Conservation (phyloP, 148 eudicot genomes). For the Persicaria tinctoria region DNA sequence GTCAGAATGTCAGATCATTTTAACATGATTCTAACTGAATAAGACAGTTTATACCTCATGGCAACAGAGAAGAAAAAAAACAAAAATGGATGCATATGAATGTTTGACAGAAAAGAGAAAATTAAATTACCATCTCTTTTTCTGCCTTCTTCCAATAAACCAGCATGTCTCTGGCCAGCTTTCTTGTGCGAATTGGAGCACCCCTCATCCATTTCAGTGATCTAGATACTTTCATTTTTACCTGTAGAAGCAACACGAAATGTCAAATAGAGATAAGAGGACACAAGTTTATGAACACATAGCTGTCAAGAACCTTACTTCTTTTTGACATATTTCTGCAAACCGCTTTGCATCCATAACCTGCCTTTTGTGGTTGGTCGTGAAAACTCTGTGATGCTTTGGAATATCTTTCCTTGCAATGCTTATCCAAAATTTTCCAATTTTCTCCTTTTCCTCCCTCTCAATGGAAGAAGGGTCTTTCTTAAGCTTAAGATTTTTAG, state of each 20-base stretch:
- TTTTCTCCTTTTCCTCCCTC: constrained; percentile 82
- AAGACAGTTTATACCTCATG: background rate
- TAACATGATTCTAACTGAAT: background rate
- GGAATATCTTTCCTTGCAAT: constrained; percentile 80
- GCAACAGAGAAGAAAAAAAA: constrained; percentile 8
- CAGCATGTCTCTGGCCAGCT: constrained; percentile 92
- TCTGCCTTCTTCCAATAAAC: constrained; percentile 93
- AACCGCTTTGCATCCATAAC: constrained; percentile 75
- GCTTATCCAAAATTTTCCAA: constrained; percentile 72
- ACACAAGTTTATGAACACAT: background rate
- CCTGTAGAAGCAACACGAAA: constrained; percentile 36
- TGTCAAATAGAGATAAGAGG: constrained; percentile 7
- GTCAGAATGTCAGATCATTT: background rate
- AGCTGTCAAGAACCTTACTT: constrained; percentile 34
- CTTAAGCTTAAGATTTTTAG: constrained; percentile 51
- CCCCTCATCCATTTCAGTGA: constrained; percentile 79
- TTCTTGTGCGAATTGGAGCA: constrained; percentile 75
- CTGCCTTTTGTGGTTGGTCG: constrained; percentile 60
- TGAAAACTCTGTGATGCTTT: constrained; percentile 63
- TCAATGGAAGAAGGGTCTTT: constrained; percentile 77
- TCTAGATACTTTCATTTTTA: constrained; percentile 85
- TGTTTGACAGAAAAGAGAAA: constrained; percentile 1
- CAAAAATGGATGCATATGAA: background rate
- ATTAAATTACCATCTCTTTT: constrained; percentile 79
- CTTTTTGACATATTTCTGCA: constrained; percentile 92